Evolutionary conservation across 352 stramenopile genomes (phyloP).

Genomic region (Pythium phragmiticola): DNA sequence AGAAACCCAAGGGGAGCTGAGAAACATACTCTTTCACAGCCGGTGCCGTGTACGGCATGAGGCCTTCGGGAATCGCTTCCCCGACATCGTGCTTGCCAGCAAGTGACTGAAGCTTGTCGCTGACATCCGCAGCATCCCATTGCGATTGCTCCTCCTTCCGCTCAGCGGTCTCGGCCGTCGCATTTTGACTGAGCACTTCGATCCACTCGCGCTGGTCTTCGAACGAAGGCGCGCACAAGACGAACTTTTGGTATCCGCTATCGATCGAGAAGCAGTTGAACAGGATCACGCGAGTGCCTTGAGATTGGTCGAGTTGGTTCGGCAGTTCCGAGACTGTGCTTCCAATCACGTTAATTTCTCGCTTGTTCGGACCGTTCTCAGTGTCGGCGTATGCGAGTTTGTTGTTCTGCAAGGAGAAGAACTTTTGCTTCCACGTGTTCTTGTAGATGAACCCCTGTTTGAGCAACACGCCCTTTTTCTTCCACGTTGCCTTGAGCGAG

Average conservation of each 20-base stretch:
- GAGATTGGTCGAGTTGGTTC: slow-evolving; percentile 88
- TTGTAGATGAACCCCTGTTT: slow-evolving; percentile 91
- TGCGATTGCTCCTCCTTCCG: slow-evolving; percentile 79
- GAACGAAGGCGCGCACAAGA: slow-evolving; percentile 80
- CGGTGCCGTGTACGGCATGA: slow-evolving; percentile 78
- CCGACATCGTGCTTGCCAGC: slow-evolving; percentile 69
- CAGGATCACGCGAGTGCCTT: slow-evolving; percentile 77
- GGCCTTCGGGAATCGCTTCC: slow-evolving; percentile 60
- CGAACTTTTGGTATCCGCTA: slow-evolving; percentile 80
- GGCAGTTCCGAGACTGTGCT: slow-evolving; percentile 78
- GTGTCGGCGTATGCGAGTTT: slow-evolving; percentile 80
- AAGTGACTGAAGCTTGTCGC: slow-evolving; percentile 76
- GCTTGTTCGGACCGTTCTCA: slow-evolving; percentile 82
- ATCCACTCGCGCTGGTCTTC: slow-evolving; percentile 90
- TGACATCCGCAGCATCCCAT: slow-evolving; percentile 71
- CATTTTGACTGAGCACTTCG: slow-evolving; percentile 84
- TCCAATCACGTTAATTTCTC: slow-evolving; percentile 86
- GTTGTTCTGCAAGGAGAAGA: slow-evolving; percentile 87
- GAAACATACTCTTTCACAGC: slow-evolving; percentile 85
- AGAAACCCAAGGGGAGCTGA: neutral
- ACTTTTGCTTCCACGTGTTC: slow-evolving; percentile 88
- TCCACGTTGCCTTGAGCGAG: slow-evolving; percentile 78
- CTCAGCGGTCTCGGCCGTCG: slow-evolving; percentile 73
- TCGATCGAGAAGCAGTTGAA: slow-evolving; percentile 88
- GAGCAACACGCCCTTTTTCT: slow-evolving; percentile 85